A percentile compares a stretch with the other conserved stretches of the same genome.
phyloP scores from a whole-genome alignment of 192 early-diverging fungal species.

The Linnemannia zychae region DNA sequence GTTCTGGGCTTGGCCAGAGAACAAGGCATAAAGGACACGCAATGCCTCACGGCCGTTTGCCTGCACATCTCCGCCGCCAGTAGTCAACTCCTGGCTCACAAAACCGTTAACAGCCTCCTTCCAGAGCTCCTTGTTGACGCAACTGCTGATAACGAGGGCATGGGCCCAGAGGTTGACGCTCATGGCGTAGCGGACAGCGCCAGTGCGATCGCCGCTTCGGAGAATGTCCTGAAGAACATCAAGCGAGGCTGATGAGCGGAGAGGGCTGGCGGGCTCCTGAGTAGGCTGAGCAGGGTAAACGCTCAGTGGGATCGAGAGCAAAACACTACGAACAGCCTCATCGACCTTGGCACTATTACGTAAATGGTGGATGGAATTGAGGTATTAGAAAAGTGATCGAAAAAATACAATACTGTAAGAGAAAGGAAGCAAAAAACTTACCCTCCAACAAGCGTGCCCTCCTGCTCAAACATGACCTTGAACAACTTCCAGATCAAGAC shows the following conservation, averaged over 20 bases:
- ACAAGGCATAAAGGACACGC: slow-evolving; percentile 76
- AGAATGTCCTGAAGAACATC: slow-evolving; percentile 76
- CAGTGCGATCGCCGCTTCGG: slow-evolving; percentile 69
- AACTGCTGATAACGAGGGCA: slow-evolving; percentile 91
- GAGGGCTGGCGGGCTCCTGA: slow-evolving; percentile 54
- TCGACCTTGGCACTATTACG: slow-evolving; percentile 61
- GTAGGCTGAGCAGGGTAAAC: slow-evolving; percentile 50
- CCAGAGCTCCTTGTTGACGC: slow-evolving; percentile 88
- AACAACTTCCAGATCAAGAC: slow-evolving; percentile 74
- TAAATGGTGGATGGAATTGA: not conserved
- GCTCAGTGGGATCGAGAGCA: slow-evolving; percentile 53
- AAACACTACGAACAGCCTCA: slow-evolving; percentile 59
- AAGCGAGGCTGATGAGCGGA: slow-evolving; percentile 35
- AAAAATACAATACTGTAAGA: not conserved
- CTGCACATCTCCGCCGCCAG: slow-evolving; percentile 38
- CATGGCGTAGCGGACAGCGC: slow-evolving; percentile 65
- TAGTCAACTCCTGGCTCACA: slow-evolving; percentile 66
- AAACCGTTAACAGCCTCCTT: slow-evolving; percentile 83
- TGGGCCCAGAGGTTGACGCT: slow-evolving; percentile 83
- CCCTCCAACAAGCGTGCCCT: slow-evolving; percentile 71
- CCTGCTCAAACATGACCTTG: slow-evolving; percentile 70
- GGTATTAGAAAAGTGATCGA: not conserved
- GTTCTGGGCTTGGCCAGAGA: slow-evolving; percentile 70
- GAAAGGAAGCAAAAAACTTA: slow-evolving; percentile 26
- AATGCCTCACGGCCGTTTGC: slow-evolving; percentile 61